Base-by-base conservation (phyloP, 345 rosid genomes). In the Eucalyptus curtisii region DNA sequence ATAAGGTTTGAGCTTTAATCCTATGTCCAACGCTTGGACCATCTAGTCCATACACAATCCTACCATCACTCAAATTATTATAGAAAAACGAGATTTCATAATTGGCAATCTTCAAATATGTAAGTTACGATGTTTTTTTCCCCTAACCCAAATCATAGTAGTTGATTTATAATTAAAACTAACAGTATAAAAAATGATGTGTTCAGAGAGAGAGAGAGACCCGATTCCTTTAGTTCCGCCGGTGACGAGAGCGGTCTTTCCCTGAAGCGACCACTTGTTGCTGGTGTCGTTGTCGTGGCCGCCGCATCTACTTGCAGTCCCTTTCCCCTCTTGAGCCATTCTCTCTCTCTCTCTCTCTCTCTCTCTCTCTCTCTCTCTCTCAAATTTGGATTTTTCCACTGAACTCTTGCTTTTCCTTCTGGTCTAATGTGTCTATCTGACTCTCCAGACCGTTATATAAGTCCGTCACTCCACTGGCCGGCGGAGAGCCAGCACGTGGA, bases 161-260 rank as follows among this genome's bases (percentile, higher is more conserved):
- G 30, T 25, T 57, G 64, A 57, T 4, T 59, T 59, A 27, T 59
- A 30, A 59, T 59, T 59, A 0, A 27, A 61, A 61, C 30, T 7
- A 61, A 61, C 15, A 6, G 16, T n/a, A 13, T 30, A 30, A 30
- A 61, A 61, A 61, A 61, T 4, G 4, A 12, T 30, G 16, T 61
- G 33, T 61, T 61, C 17, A 27, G 31, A 12, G 17, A 59, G 52
- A 49, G 61, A 59, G 66, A 87, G 24, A 33, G 61, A 93, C 95
- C 94, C 94, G n/a, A 91, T 90, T 89, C 94, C 92, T 31, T 61
- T 88, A 87, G 92, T 87, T 82, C 92, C 94, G 44, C 95, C 92
- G 14, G 94, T 92, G 15, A 93, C 95, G 49, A 92, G 92, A 88
- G 93, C 92, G 13, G 93, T 91, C 93, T 87, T 93, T 12, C 93